Percentiles rank a stretch among this genome's conserved stretches.
Conservation (phyloP, 164 flowering plant species). For the Vitis labrusca region DNA sequence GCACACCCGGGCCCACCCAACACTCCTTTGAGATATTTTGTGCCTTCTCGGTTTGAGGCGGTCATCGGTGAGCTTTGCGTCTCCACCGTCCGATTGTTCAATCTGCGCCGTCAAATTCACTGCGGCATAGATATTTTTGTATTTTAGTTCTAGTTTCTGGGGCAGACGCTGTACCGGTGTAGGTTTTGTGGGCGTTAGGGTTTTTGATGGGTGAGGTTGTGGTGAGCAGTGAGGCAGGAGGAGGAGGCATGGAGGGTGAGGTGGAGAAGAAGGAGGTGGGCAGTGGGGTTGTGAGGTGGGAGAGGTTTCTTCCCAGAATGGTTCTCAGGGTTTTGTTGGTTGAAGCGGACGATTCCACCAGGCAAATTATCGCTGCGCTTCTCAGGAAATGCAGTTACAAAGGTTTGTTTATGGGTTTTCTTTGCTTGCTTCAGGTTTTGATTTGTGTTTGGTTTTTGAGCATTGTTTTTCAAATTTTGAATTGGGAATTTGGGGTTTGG, state of each 20-base stretch:
- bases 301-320: conserved; percentile 58
- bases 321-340: conserved; percentile 66
- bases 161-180: too few relatives aligned
- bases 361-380: conserved; percentile 78
- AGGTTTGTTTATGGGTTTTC: conserved; percentile 35
- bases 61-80: not conserved
- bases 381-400: conserved; percentile 75
- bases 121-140: conserved; percentile 13
- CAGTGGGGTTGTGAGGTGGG: conserved; percentile 47
- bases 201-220: conserved; percentile 26
- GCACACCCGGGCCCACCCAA: conserved; percentile 3
- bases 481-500: not conserved
- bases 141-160: too few relatives aligned
- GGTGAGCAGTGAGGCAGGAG: conserved; percentile 18
- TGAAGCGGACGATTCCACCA: conserved; percentile 79
- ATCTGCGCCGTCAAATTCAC: not conserved
- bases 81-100: conserved; percentile 21
- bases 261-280: conserved; percentile 11
- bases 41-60: conserved; percentile 13
- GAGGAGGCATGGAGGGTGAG: conserved; percentile 8
- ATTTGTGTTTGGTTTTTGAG: too few relatives aligned
- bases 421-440: not conserved
- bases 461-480: not conserved
- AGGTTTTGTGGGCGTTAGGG: too few relatives aligned
- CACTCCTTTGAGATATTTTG: not conserved